Evolutionary conservation across 2,329 filamentous ascomycete genomes (phyloP).

Genomic region (Apiospora saccharicola): DNA sequence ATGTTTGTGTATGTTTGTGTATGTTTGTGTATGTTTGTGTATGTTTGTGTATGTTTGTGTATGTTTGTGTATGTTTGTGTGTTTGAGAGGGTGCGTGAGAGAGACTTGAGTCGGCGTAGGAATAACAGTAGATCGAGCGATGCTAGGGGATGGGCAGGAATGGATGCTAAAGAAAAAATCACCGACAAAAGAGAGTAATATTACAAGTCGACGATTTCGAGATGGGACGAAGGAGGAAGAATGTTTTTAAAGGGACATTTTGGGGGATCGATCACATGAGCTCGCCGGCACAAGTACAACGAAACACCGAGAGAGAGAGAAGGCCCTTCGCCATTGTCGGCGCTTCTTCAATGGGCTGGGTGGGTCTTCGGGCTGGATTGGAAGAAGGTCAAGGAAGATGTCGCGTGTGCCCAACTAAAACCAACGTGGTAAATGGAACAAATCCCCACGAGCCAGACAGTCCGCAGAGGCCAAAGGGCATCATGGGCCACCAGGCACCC

Average conservation of each 20-base stretch:
- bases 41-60: too few relatives aligned
- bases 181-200: conserved; percentile 18
- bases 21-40: too few relatives aligned
- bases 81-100: background rate
- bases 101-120: conserved; percentile 3
- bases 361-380: conserved; percentile 19
- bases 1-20: too few relatives aligned
- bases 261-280: conserved; percentile 10
- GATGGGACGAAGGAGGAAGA: background rate
- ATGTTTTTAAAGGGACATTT: background rate
- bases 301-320: conserved; percentile 13
- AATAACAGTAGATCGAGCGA: conserved; percentile 8
- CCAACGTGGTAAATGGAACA: background rate
- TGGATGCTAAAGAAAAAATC: conserved; percentile 16
- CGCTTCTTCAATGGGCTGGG: conserved; percentile 17
- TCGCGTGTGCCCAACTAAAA: conserved; percentile 14
- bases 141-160: conserved; percentile 10
- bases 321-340: conserved; percentile 20
- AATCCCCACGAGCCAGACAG: background rate
- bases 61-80: too few relatives aligned
- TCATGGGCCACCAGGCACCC: background rate
- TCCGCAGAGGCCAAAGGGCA: background rate
- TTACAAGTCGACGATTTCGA: conserved; percentile 10
- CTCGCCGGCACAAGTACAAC: conserved; percentile 12
- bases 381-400: conserved; percentile 18